Base-by-base conservation (phyloP, 371 early-diverging fungal genomes). In the Mortierella polycephala region DNA sequence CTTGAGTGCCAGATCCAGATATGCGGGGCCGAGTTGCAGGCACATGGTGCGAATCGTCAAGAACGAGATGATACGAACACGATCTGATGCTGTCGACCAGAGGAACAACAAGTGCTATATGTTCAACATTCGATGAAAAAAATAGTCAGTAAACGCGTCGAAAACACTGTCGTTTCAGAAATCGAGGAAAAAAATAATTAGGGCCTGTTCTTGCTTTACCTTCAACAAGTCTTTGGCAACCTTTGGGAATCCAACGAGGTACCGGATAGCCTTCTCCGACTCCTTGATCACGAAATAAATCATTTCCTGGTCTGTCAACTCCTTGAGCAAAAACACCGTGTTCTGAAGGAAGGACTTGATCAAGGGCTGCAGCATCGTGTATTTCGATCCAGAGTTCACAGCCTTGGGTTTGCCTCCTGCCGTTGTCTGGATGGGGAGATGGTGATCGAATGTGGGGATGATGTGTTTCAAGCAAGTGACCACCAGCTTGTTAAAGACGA, bases 251-350 rank as follows among this genome's bases (percentile, higher is more conserved):
- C 93, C 92, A n/a, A 88, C 91, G 81, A 93, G 90, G 72, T 95
- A 95, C 5, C 84, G 81, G 18, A 91, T 88, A 59, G 85, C 82
- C 59, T 89, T 87, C 82, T 95, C 93, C 6, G 93, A 88, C 80
- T 96, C 92, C 62, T 91, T 88, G 54, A 96, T 79, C 46, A 95
- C 85, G 75, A 93, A 91, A 74, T 91, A 87, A 54, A 94, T 82
- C 93, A 97, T 95, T 59, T 87, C 88, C 40, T 88, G 74, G 61
- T 96, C 96, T 21, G 96, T 92, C 82, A 95, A 84, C 64, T 91
- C 89, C 62, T 84, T 82, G 67, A 96, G 79, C 66, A 96, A 83
- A 73, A 89, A 87, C 16, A 94, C 69, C 7, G 93, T 72, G 67
- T 87, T 91, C 57, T 84, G 84, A 21, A 96, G 81, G 75, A 91